These are phyloP conservation scores for Chlorencoelia australis DNA, from an alignment of 2,329 filamentous ascomycete species.

Conservation along the genomic window DNA sequence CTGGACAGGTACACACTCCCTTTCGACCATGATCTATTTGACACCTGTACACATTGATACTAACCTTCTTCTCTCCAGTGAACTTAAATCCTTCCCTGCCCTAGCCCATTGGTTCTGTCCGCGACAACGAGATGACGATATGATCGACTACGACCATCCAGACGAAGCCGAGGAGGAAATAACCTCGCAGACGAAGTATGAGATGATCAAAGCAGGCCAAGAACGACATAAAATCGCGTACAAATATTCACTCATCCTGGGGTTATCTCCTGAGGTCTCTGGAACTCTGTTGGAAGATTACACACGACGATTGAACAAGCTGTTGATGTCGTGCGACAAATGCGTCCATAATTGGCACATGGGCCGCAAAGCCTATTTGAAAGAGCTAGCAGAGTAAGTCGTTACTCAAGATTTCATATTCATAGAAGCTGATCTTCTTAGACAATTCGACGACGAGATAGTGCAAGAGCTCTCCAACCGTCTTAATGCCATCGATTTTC, in stretches of 20 bases:
- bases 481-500: constrained; percentile 50
- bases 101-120: constrained; percentile 60
- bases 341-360: constrained; percentile 70
- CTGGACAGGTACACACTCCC: constrained; percentile 19
- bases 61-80: constrained; percentile 14
- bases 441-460: constrained; percentile 36
- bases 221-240: constrained; percentile 52
- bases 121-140: constrained; percentile 50
- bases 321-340: constrained; percentile 54
- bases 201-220: constrained; percentile 44
- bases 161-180: constrained; percentile 37
- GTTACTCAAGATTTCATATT: constrained; percentile 5
- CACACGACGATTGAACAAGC: constrained; percentile 43
- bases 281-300: constrained; percentile 51
- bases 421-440: constrained; percentile 12
- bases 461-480: constrained; percentile 43
- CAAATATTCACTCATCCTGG: constrained; percentile 58
- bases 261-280: constrained; percentile 50
- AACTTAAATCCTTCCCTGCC: constrained; percentile 23
- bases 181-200: constrained; percentile 39
- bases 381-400: constrained; percentile 49
- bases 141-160: constrained; percentile 51
- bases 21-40: neutral
- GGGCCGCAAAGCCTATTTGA: constrained; percentile 51
- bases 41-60: neutral